Evolutionary conservation across 2,329 filamentous ascomycete genomes (phyloP).

Genomic region (Ambrosiella beaveri): DNA sequence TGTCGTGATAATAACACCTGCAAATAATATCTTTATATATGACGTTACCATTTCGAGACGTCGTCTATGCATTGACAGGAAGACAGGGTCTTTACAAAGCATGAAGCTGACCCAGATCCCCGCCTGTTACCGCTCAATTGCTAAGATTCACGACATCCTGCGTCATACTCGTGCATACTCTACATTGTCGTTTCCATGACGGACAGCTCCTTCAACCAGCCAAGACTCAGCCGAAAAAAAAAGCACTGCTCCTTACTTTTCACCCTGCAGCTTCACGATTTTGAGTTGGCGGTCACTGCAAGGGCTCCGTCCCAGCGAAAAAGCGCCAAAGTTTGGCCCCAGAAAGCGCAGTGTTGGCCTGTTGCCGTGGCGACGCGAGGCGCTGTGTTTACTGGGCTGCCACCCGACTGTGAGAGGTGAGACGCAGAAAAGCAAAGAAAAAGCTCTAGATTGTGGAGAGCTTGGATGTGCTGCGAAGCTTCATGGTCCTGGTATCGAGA

Average conservation of each 20-base stretch:
- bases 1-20: background rate
- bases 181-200: background rate
- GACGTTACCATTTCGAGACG: background rate
- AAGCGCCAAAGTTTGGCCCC: slow-evolving; percentile 1
- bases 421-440: background rate
- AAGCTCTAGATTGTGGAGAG: background rate
- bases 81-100: background rate
- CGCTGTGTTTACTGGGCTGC: slow-evolving; percentile 6
- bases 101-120: background rate
- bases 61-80: background rate
- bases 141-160: background rate
- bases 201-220: background rate
- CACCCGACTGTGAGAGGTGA: background rate
- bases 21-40: background rate
- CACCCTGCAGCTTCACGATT: background rate
- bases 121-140: background rate
- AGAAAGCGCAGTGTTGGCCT: background rate
- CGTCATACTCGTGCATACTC: background rate
- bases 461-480: background rate
- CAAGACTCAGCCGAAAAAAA: background rate
- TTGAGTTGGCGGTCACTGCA: background rate
- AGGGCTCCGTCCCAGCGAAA: background rate
- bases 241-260: background rate
- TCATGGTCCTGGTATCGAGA: background rate
- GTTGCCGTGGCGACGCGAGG: slow-evolving; percentile 6